Evolutionary conservation across 2,329 filamentous ascomycete genomes (phyloP).

Genomic region (Dactylella cylindrospora): DNA sequence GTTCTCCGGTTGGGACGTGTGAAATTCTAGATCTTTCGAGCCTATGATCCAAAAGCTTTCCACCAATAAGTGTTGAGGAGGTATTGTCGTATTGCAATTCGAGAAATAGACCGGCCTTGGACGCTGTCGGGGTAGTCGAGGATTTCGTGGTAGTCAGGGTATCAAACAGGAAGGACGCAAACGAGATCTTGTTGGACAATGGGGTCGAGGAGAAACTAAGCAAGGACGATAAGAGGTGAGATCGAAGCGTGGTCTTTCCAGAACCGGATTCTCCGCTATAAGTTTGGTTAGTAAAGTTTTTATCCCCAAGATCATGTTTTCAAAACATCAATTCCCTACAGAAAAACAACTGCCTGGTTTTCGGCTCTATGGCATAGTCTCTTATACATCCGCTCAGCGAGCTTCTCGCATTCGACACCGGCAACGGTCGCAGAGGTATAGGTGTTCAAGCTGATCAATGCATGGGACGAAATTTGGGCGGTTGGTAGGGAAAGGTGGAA

Average conservation of each 20-base stretch:
- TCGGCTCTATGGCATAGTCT: constrained; percentile 84
- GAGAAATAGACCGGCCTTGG: constrained; percentile 91
- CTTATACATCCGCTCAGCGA: constrained; percentile 82
- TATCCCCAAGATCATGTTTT: constrained; percentile 1
- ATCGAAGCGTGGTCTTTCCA: constrained; percentile 91
- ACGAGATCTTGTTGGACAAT: constrained; percentile 86
- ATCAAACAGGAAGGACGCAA: constrained; percentile 93
- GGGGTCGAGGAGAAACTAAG: constrained; percentile 90
- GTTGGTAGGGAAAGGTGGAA: constrained; percentile 91
- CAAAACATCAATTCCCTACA: constrained; percentile 61
- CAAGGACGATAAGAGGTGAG: constrained; percentile 81
- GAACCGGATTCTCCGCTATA: constrained; percentile 88
- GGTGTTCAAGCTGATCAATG: constrained; percentile 87
- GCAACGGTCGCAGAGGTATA: constrained; percentile 87
- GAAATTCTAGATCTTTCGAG: constrained; percentile 89
- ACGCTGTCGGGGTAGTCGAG: constrained; percentile 89
- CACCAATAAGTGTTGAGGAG: constrained; percentile 85
- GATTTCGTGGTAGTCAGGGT: constrained; percentile 96
- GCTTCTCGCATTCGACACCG: constrained; percentile 73
- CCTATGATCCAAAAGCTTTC: constrained; percentile 89
- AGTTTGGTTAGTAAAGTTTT: constrained; percentile 3
- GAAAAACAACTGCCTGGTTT: constrained; percentile 87
- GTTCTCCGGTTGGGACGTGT: constrained; percentile 88
- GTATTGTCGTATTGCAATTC: constrained; percentile 96
- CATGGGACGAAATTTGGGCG: constrained; percentile 85